phyloP scores from a whole-genome alignment of 192 early-diverging fungal species.

The Phlyctochytrium planicorne region DNA sequence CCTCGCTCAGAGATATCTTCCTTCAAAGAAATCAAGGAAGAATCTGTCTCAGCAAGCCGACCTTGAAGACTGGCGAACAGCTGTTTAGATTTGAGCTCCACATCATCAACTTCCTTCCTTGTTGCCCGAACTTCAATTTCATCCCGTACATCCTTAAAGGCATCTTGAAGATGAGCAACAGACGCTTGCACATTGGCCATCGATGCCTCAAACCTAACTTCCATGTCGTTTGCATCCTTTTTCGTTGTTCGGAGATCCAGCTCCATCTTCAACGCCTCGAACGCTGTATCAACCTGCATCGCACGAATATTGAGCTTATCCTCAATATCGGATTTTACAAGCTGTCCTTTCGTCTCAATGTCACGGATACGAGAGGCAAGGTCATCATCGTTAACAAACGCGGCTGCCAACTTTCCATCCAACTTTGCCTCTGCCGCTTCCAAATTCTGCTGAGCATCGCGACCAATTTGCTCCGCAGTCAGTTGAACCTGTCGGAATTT shows the following conservation, averaged over 20 bases:
- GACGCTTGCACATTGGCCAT: slow-evolving; percentile 8
- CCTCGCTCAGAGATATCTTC: slow-evolving; percentile 28
- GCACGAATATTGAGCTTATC: slow-evolving; percentile 33
- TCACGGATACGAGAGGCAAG: slow-evolving; percentile 10
- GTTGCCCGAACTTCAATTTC: slow-evolving; percentile 27
- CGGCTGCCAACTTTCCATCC: slow-evolving; percentile 10
- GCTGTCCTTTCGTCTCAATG: slow-evolving; percentile 5
- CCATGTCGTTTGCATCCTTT: slow-evolving; percentile 29
- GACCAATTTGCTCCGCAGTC: slow-evolving; percentile 17
- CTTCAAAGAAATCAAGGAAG: slow-evolving; percentile 19
- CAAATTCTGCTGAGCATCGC: slow-evolving; percentile 17
- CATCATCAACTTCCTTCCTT: slow-evolving; percentile 38
- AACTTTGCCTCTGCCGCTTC: slow-evolving; percentile 23
- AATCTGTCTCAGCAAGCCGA: slow-evolving; percentile 21
- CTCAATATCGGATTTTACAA: slow-evolving; percentile 20
- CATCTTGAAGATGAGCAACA: slow-evolving; percentile 2
- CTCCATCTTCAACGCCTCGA: slow-evolving; percentile 42
- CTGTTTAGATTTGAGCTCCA: slow-evolving; percentile 24
- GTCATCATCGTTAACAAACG: slow-evolving; percentile 11
- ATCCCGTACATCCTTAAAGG: slow-evolving; percentile 11
- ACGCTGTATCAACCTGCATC: slow-evolving; percentile 32
- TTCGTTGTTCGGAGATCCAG: slow-evolving; percentile 25
- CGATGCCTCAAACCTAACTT: slow-evolving; percentile 17
- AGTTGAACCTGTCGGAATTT: slow-evolving; percentile 23
- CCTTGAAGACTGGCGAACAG: not conserved